Evolutionary conservation across 768 basidiomycete species (phyloP).

Genomic region (Saitozyma sp.): DNA sequence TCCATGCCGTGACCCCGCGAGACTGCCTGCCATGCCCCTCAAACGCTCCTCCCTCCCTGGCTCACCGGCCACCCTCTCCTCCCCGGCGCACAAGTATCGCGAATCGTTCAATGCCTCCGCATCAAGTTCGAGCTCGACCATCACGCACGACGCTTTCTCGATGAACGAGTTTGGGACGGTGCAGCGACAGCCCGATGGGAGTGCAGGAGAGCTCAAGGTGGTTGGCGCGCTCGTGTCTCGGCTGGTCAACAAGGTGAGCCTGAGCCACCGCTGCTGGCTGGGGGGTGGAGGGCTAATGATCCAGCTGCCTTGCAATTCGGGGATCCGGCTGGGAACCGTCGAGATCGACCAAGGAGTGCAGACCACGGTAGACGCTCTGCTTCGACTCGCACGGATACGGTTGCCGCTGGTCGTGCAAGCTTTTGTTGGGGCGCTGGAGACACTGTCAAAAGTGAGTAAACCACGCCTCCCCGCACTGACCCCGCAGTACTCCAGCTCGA

Average conservation of each 20-base stretch:
- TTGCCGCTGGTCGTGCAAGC: slow-evolving; percentile 78
- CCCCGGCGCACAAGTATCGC: slow-evolving; percentile 1
- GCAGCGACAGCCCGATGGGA: neutral
- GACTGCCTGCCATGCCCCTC: slow-evolving; percentile 1
- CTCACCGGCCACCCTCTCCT: slow-evolving; percentile 10
- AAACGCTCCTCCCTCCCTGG: slow-evolving; percentile 12
- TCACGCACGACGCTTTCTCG: neutral
- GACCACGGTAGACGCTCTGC: slow-evolving; percentile 73
- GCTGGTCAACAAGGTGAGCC: slow-evolving; percentile 72
- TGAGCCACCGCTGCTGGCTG: neutral
- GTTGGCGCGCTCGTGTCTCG: slow-evolving; percentile 76
- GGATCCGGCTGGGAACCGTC: slow-evolving; percentile 67
- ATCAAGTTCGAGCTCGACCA: slow-evolving; percentile 1
- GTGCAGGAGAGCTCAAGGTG: slow-evolving; percentile 65
- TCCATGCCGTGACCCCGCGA: no score
- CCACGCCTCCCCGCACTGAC: slow-evolving; percentile 8
- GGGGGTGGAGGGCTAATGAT: slow-evolving; percentile 1
- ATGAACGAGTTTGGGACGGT: slow-evolving; percentile 13
- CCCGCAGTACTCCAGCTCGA: slow-evolving; percentile 24
- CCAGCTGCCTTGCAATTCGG: slow-evolving; percentile 84
- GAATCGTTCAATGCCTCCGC: neutral
- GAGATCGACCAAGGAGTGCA: slow-evolving; percentile 74
- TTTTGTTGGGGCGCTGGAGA: slow-evolving; percentile 73
- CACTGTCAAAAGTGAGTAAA: slow-evolving; percentile 66
- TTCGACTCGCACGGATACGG: slow-evolving; percentile 74